These are phyloP conservation scores for Mycena alexandri DNA, from an alignment of 768 basidiomycete genomes.

Conservation along the genomic window DNA sequence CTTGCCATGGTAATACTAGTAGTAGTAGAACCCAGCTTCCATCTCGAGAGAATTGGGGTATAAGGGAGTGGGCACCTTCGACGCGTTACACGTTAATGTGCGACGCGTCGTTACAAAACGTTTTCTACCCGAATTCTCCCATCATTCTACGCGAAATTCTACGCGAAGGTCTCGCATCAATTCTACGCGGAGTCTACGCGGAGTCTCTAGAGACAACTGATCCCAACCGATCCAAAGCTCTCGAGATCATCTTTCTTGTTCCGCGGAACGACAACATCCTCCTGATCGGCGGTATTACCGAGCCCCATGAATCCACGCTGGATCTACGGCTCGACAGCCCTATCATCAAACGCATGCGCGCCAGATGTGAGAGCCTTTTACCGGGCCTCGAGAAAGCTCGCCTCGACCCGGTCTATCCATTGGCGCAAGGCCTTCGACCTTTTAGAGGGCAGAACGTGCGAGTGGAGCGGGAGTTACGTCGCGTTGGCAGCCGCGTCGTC, in stretches of 20 bases:
- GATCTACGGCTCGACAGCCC: slow-evolving; percentile 45
- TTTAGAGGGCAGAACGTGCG: slow-evolving; percentile 44
- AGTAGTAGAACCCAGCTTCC: no score
- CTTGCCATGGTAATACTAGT: no score
- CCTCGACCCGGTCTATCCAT: slow-evolving; percentile 41
- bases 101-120: no score
- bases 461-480: slow-evolving; percentile 44
- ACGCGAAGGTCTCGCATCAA: no score
- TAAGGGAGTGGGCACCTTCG: no score
- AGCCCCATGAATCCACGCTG: slow-evolving; percentile 42
- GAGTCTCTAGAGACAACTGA: no score
- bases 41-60: no score
- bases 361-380: slow-evolving; percentile 45
- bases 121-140: no score
- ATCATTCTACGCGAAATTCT: no score
- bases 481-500: slow-evolving; percentile 39
- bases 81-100: no score
- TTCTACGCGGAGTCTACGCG: no score
- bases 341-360: slow-evolving; percentile 46
- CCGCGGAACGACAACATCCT: slow-evolving; percentile 52
- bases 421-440: slow-evolving; percentile 48
- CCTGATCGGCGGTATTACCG: slow-evolving; percentile 49
- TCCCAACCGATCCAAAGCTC: no score
- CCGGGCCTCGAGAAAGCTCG: slow-evolving; percentile 44
- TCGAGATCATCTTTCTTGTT: slow-evolving; percentile 51